A percentile compares a stretch with the other conserved stretches of the same genome.
These are phyloP conservation scores for Podaxis carcinomalis DNA, from an alignment of 768 basidiomycete species.

Conservation along the genomic window DNA sequence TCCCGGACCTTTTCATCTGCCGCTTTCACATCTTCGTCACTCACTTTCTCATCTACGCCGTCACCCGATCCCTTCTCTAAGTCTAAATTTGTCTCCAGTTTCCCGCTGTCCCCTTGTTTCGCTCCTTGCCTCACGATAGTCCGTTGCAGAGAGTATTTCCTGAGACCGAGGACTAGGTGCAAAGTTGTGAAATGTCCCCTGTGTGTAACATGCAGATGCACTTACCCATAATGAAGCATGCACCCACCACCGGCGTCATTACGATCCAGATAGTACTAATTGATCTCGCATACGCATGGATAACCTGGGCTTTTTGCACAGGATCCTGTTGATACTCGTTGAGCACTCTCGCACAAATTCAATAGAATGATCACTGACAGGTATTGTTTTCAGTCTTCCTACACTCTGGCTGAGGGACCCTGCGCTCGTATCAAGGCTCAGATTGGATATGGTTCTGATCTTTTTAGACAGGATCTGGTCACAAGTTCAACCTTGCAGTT, in stretches of 20 bases:
- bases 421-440: slow-evolving; percentile 32
- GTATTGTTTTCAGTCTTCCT: slow-evolving; percentile 36
- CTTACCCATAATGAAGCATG: slow-evolving; percentile 48
- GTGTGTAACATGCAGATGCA: slow-evolving; percentile 1
- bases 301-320: slow-evolving; percentile 39
- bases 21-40: background rate
- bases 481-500: background rate
- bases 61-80: slow-evolving; percentile 13
- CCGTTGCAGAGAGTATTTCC: slow-evolving; percentile 56
- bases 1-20: background rate
- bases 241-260: slow-evolving; percentile 52
- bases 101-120: slow-evolving; percentile 17
- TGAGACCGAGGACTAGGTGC: slow-evolving; percentile 47
- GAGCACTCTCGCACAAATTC: background rate
- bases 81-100: slow-evolving; percentile 15
- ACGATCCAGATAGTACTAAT: slow-evolving; percentile 66
- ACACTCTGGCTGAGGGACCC: slow-evolving; percentile 44
- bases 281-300: slow-evolving; percentile 60
- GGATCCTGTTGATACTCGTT: slow-evolving; percentile 37
- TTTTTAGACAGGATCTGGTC: slow-evolving; percentile 33
- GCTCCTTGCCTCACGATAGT: slow-evolving; percentile 37
- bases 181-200: background rate
- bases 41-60: background rate
- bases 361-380: slow-evolving; percentile 26
- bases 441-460: slow-evolving; percentile 29